Conservation (phyloP, 225 moss, liverwort and hornwort genomes). For the Polytrichum formosum region DNA sequence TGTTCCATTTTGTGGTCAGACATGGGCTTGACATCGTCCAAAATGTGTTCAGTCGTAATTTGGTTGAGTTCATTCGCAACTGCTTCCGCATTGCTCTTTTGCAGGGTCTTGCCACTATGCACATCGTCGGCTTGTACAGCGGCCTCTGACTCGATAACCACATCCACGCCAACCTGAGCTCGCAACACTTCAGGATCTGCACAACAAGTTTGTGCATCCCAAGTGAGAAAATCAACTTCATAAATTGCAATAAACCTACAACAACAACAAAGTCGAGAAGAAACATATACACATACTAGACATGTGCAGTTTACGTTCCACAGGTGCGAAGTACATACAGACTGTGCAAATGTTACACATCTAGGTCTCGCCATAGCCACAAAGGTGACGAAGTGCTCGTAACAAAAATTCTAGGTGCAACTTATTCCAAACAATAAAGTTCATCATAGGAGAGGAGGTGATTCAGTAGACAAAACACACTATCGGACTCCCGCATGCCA, state of each 20-base stretch:
- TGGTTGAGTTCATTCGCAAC: background rate
- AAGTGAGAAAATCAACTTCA: background rate
- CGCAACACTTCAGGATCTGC: background rate
- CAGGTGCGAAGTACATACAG: too few relatives aligned
- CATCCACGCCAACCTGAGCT: slow-evolving; percentile 1
- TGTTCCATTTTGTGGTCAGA: background rate
- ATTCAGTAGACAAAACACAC: too few relatives aligned
- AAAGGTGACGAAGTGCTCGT: too few relatives aligned
- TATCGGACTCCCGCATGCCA: too few relatives aligned
- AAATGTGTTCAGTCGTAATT: background rate
- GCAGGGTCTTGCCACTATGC: background rate
- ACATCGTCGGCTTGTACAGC: background rate
- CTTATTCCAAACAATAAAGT: too few relatives aligned
- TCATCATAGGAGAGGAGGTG: too few relatives aligned
- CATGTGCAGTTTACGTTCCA: too few relatives aligned
- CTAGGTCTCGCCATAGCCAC: too few relatives aligned
- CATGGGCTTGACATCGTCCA: background rate
- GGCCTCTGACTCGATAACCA: background rate
- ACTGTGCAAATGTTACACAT: too few relatives aligned
- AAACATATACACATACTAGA: too few relatives aligned
- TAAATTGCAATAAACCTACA: background rate
- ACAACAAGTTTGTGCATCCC: background rate
- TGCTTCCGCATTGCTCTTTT: background rate
- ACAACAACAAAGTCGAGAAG: too few relatives aligned
- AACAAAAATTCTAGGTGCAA: too few relatives aligned